Percentiles rank a stretch among this genome's conserved stretches.
phyloP scores from a whole-genome alignment of 2,329 filamentous ascomycete species.

The Penicillium aurantiogriseum region DNA sequence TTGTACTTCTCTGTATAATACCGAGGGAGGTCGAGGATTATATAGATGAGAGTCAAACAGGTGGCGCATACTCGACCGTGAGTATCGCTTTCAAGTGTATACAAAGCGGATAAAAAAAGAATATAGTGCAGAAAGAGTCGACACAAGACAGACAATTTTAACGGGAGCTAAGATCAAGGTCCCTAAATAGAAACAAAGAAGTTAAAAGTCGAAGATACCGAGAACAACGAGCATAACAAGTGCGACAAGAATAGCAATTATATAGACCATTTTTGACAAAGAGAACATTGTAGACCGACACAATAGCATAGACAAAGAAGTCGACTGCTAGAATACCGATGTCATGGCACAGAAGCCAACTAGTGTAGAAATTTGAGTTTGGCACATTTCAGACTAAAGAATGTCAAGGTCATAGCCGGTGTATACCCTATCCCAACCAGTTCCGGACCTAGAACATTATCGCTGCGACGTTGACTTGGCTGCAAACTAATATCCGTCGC shows the following conservation, averaged over 20 bases:
- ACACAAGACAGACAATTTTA: not conserved
- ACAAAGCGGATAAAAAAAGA: not conserved
- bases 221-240: not conserved
- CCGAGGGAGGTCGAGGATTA: not conserved
- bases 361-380: not conserved
- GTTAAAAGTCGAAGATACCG: not conserved
- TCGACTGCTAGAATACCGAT: not conserved
- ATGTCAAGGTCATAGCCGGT: not conserved
- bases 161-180: not conserved
- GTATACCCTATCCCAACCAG: constrained; percentile 2
- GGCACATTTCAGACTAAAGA: not conserved
- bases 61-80: not conserved
- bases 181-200: not conserved
- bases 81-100: not conserved
- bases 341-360: no score
- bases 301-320: not conserved
- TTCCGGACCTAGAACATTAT: not conserved
- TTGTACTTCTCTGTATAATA: not conserved
- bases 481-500: no score
- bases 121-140: not conserved
- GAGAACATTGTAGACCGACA: not conserved
- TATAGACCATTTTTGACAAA: not conserved
- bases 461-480: no score
- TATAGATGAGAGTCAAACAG: not conserved
- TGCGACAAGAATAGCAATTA: not conserved